Percentiles rank a stretch among this genome's conserved stretches.
These are phyloP conservation scores for Pisolithus albus DNA, from an alignment of 768 basidiomycete species.

Conservation along the genomic window DNA sequence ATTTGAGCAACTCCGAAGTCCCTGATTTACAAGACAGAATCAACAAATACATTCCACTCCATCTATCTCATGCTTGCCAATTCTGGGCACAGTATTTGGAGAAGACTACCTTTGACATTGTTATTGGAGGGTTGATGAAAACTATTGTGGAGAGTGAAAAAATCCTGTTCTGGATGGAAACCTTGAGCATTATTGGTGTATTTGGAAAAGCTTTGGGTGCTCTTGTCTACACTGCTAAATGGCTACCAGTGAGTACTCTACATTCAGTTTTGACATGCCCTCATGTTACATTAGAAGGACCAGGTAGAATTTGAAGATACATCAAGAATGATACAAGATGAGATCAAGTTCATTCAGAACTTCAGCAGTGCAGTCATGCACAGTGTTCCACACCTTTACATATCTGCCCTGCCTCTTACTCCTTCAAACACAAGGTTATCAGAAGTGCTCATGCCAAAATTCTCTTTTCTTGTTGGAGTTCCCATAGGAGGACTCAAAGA, in stretches of 20 bases:
- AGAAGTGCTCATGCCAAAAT: background rate
- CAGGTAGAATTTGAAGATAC: background rate
- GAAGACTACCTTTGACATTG: background rate
- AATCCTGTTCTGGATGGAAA: constrained; percentile 7
- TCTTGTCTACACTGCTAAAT: background rate
- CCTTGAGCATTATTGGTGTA: background rate
- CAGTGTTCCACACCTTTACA: constrained; percentile 19
- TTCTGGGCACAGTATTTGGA: constrained; percentile 7
- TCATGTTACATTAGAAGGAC: background rate
- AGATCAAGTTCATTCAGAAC: constrained; percentile 6
- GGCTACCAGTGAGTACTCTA: background rate
- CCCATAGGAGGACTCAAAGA: background rate
- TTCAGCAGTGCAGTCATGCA: constrained; percentile 9
- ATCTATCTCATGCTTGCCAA: constrained; percentile 6
- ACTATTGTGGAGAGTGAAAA: constrained; percentile 1
- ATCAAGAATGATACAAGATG: constrained; percentile 1
- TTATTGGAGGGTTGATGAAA: background rate
- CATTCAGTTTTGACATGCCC: background rate
- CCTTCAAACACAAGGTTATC: constrained; percentile 21
- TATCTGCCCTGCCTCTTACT: constrained; percentile 20
- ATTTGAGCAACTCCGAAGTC: constrained; percentile 22
- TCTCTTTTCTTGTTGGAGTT: background rate
- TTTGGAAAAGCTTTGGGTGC: background rate
- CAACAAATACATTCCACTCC: background rate
- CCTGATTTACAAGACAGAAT: background rate